Conservation (phyloP, 1,284 basidiomycete genomes). For the Rhodotorula sp. region DNA sequence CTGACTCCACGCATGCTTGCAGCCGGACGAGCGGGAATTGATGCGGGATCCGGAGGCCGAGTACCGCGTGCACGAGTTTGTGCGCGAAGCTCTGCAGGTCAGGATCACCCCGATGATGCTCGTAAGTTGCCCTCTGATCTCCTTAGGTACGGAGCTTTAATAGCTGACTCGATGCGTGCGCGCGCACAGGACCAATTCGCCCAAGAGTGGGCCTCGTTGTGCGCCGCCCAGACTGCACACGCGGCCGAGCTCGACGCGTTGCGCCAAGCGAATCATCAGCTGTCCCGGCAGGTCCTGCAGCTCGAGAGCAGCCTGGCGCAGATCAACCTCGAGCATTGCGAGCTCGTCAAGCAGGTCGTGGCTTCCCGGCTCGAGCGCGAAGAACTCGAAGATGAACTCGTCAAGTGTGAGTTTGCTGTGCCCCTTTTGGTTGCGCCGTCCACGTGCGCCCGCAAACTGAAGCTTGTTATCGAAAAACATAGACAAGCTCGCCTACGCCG, state of each 20-base stretch:
- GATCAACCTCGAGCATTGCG: slow-evolving; percentile 71
- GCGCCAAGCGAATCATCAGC: slow-evolving; percentile 69
- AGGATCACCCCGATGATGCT: slow-evolving; percentile 57
- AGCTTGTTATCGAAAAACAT: neutral
- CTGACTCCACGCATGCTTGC: neutral
- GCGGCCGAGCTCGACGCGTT: slow-evolving; percentile 76
- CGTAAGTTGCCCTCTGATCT: slow-evolving; percentile 28
- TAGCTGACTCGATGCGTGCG: neutral
- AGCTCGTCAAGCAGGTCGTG: slow-evolving; percentile 77
- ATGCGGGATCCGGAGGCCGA: slow-evolving; percentile 42
- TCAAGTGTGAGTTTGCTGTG: slow-evolving; percentile 57
- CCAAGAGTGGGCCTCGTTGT: slow-evolving; percentile 77
- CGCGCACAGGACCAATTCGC: slow-evolving; percentile 65
- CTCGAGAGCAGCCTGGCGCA: slow-evolving; percentile 75
- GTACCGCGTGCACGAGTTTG: slow-evolving; percentile 76
- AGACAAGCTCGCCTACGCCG: slow-evolving; percentile 42
- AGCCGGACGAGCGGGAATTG: slow-evolving; percentile 45
- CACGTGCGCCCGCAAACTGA: neutral
- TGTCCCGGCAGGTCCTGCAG: slow-evolving; percentile 78
- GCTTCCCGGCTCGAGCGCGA: slow-evolving; percentile 80
- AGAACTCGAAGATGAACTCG: slow-evolving; percentile 84
- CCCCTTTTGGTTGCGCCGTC: neutral
- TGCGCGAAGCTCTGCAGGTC: slow-evolving; percentile 76
- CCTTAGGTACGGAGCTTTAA: too few relatives aligned
- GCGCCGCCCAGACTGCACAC: slow-evolving; percentile 69